Conservation (phyloP, 371 early-diverging fungal genomes). For the Apophysomyces trapeziformis region DNA sequence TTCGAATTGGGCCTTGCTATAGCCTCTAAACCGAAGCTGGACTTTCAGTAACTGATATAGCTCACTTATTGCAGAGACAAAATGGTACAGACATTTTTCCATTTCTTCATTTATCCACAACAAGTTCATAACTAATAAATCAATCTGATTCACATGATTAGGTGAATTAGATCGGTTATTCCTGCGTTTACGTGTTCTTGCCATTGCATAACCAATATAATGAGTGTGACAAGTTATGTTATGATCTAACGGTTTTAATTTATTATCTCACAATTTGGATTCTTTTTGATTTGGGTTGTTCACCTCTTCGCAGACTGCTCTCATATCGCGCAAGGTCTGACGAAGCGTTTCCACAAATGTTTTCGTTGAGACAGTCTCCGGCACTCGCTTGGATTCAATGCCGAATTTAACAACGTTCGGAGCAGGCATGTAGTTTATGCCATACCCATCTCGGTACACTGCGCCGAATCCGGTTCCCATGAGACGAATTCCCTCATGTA, state of each 20-base stretch:
- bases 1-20: no score
- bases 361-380: slow-evolving; percentile 47
- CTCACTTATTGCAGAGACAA: no score
- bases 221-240: neutral
- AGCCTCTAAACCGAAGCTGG: no score
- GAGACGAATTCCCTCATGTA: slow-evolving; percentile 74
- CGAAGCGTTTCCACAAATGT: slow-evolving; percentile 52
- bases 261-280: slow-evolving; percentile 1
- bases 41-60: no score
- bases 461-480: slow-evolving; percentile 84
- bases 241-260: neutral
- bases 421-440: slow-evolving; percentile 86
- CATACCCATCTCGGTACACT: slow-evolving; percentile 82
- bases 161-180: no score
- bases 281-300: slow-evolving; percentile 1
- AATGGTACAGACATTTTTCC: no score
- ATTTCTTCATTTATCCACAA: no score
- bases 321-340: slow-evolving; percentile 60
- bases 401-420: slow-evolving; percentile 75
- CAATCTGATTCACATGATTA: no score
- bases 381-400: slow-evolving; percentile 74
- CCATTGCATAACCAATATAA: no score
- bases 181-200: no score
- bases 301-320: slow-evolving; percentile 45
- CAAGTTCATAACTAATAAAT: no score